Percentiles rank a stretch among this genome's conserved stretches.
Conservation (phyloP, 2,329 filamentous ascomycete species). For the Xylariaceae sp. region DNA sequence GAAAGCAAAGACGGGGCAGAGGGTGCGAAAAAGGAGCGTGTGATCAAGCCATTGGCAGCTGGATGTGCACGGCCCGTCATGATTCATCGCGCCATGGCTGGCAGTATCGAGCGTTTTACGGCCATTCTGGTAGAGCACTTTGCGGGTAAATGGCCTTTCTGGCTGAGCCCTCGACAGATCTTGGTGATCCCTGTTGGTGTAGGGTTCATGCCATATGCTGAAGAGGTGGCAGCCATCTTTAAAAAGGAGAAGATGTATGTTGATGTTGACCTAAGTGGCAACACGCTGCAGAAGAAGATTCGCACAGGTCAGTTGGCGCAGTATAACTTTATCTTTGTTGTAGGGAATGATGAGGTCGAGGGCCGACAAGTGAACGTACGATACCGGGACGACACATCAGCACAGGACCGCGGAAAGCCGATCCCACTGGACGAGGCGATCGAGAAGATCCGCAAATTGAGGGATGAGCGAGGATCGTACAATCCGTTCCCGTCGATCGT, state of each 20-base stretch:
- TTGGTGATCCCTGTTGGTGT: conserved; percentile 75
- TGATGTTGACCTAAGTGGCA: conserved; percentile 67
- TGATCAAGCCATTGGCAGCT: conserved; percentile 50
- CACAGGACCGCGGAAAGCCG: conserved; percentile 57
- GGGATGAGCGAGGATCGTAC: conserved; percentile 37
- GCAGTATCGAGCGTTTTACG: conserved; percentile 58
- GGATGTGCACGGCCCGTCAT: conserved; percentile 79
- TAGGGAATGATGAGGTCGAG: conserved; percentile 58
- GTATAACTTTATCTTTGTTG: conserved; percentile 79
- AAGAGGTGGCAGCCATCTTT: conserved; percentile 67
- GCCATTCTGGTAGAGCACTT: conserved; percentile 82
- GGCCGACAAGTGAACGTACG: conserved; percentile 59
- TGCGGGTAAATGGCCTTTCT: conserved; percentile 85
- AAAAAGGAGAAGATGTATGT: conserved; percentile 64
- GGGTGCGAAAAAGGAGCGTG: conserved; percentile 22
- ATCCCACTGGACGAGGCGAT: conserved; percentile 53
- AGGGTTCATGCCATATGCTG: conserved; percentile 66
- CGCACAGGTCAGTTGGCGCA: conserved; percentile 74
- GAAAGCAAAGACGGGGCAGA: conserved; percentile 42
- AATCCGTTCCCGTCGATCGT: conserved; percentile 29
- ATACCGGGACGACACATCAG: conserved; percentile 59
- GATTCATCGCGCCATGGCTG: conserved; percentile 82
- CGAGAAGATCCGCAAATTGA: conserved; percentile 49
- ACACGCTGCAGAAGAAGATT: conserved; percentile 88
- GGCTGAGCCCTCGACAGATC: conserved; percentile 80